Evolutionary conservation across 2,329 filamentous ascomycete species (phyloP).

Genomic region (Phyllosticta citrichinensis): DNA sequence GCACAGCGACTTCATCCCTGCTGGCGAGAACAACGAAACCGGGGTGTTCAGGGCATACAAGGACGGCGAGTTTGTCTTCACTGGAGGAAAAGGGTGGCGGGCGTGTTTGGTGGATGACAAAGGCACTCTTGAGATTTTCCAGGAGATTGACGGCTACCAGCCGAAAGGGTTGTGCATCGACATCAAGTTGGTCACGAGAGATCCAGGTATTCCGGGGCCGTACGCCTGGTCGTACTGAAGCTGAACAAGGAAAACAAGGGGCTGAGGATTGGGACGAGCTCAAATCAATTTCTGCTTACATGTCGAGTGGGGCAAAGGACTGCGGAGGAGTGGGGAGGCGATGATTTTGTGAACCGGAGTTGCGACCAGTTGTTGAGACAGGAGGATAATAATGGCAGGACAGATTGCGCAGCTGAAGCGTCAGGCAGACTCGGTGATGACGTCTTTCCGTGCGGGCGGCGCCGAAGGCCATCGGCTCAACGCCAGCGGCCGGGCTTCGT

Average conservation of each 20-base stretch:
- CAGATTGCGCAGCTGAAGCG: neutral
- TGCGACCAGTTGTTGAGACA: neutral
- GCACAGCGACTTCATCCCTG: slow-evolving; percentile 3
- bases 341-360: neutral
- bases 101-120: neutral
- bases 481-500: neutral
- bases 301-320: neutral
- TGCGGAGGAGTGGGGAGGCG: neutral
- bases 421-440: neutral
- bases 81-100: slow-evolving; percentile 3
- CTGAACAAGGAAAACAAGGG: neutral
- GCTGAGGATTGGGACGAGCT: neutral
- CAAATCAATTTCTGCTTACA: neutral
- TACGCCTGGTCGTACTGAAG: slow-evolving; percentile 6
- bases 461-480: neutral
- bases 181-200: neutral
- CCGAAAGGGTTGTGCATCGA: neutral
- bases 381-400: neutral
- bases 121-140: neutral
- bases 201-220: neutral
- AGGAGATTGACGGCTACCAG: neutral
- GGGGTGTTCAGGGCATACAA: neutral
- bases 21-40: neutral
- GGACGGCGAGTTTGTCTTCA: slow-evolving; percentile 1
- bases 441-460: neutral